A percentile compares a stretch with the other conserved stretches of the same genome.
Conservation (phyloP, 2,329 filamentous ascomycete species). For the Paraconiothyrium brasiliense region DNA sequence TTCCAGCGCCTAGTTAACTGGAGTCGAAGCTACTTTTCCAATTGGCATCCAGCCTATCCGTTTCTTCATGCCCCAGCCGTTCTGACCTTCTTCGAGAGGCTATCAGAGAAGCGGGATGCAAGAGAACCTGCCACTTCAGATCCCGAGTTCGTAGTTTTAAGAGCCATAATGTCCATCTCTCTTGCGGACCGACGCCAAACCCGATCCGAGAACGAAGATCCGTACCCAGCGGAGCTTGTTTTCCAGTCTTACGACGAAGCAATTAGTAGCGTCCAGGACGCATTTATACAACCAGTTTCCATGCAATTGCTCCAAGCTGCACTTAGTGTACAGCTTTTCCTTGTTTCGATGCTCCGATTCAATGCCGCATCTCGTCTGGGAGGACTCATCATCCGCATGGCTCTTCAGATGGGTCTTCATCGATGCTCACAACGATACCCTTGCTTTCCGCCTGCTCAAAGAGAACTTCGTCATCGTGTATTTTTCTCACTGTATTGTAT, state of each 20-base stretch:
- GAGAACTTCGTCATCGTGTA: conserved; percentile 60
- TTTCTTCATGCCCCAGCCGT: conserved; percentile 65
- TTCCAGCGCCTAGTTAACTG: conserved; percentile 63
- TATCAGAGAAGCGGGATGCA: conserved; percentile 47
- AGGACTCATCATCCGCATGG: conserved; percentile 64
- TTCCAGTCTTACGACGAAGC: conserved; percentile 62
- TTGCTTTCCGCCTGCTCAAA: conserved; percentile 60
- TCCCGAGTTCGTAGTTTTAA: conserved; percentile 56
- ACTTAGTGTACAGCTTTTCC: conserved; percentile 63
- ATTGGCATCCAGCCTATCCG: conserved; percentile 67
- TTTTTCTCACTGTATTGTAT: conserved; percentile 68
- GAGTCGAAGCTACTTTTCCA: conserved; percentile 64
- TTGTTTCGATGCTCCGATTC: conserved; percentile 65
- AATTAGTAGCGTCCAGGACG: conserved; percentile 59
- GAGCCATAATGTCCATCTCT: conserved; percentile 63
- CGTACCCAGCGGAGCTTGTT: conserved; percentile 56
- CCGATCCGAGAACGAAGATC: conserved; percentile 22
- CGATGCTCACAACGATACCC: conserved; percentile 64
- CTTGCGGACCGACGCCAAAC: conserved; percentile 62
- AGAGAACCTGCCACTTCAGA: conserved; percentile 32
- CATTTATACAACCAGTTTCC: conserved; percentile 59
- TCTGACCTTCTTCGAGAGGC: conserved; percentile 57
- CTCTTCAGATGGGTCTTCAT: conserved; percentile 67
- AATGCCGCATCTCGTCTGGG: conserved; percentile 67
- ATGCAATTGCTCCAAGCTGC: conserved; percentile 59